Evolutionary conservation across 768 basidiomycete genomes (phyloP).

Genomic region (Tricholoma bakamatsutake): DNA sequence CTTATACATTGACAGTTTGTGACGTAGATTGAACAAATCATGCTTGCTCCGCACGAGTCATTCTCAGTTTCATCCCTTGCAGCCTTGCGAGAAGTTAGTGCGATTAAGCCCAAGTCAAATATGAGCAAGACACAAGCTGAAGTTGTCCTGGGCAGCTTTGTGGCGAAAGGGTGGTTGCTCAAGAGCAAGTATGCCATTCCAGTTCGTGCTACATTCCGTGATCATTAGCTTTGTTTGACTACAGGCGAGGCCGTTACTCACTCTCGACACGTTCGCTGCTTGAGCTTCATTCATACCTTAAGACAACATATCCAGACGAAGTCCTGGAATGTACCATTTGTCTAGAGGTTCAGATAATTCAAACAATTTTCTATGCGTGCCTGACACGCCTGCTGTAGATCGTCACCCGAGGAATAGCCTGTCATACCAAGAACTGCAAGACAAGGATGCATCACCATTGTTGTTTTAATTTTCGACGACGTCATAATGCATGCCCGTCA

Average conservation of each 20-base stretch:
- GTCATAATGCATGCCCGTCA: slow-evolving; percentile 43
- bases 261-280: slow-evolving; percentile 69
- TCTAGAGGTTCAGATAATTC: slow-evolving; percentile 43
- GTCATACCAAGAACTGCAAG: slow-evolving; percentile 57
- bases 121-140: slow-evolving; percentile 77
- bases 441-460: slow-evolving; percentile 61
- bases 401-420: slow-evolving; percentile 63
- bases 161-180: slow-evolving; percentile 74
- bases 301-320: slow-evolving; percentile 66
- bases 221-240: slow-evolving; percentile 5
- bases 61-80: slow-evolving; percentile 75
- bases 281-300: slow-evolving; percentile 71
- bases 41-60: slow-evolving; percentile 68
- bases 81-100: slow-evolving; percentile 64
- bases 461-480: slow-evolving; percentile 44
- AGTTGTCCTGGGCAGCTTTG: slow-evolving; percentile 67
- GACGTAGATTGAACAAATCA: slow-evolving; percentile 77
- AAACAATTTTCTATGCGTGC: neutral
- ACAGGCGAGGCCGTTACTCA: slow-evolving; percentile 66
- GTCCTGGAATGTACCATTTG: slow-evolving; percentile 70
- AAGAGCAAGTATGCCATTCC: slow-evolving; percentile 55
- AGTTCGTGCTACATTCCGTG: neutral
- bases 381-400: slow-evolving; percentile 33
- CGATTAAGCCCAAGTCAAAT: slow-evolving; percentile 49
- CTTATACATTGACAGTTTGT: neutral